Evolutionary conservation across 331 rosid genomes (phyloP).

Genomic region (Quercus phellos): DNA sequence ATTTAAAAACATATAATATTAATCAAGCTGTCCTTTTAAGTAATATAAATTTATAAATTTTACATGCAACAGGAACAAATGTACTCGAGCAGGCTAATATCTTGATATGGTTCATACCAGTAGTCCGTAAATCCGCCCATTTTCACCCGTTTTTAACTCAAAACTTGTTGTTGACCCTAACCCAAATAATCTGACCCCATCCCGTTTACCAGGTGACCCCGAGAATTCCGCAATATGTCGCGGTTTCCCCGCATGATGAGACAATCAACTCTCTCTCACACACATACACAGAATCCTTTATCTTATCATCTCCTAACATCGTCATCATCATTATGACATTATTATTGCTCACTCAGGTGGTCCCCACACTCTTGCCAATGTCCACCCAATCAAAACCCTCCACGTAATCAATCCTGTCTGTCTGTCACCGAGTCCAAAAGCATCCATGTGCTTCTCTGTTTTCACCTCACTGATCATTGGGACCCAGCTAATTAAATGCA

Average conservation of each 20-base stretch:
- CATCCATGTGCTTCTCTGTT: conserved; percentile 39
- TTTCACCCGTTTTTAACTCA: too few relatives aligned
- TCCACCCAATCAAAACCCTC: conserved; percentile 18
- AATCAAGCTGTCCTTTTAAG: too few relatives aligned
- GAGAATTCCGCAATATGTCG: neutral
- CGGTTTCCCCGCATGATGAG: neutral
- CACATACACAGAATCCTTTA: neutral
- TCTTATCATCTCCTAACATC: neutral
- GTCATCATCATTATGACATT: neutral
- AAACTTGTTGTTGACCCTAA: too few relatives aligned
- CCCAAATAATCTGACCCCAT: too few relatives aligned
- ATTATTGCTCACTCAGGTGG: conserved; percentile 22
- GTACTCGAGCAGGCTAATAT: too few relatives aligned
- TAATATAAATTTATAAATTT: too few relatives aligned
- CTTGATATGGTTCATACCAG: too few relatives aligned
- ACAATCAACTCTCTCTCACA: neutral
- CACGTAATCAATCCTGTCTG: conserved; percentile 18
- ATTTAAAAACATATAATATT: too few relatives aligned
- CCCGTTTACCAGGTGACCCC: neutral
- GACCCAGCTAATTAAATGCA: conserved; percentile 40
- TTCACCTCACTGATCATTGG: conserved; percentile 8
- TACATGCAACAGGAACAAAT: too few relatives aligned
- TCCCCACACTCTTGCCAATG: conserved; percentile 6
- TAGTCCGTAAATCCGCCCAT: too few relatives aligned
- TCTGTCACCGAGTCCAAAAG: neutral